A percentile compares a stretch with the other conserved stretches of the same genome.
phyloP scores from a whole-genome alignment of 129 eudicot genomes.

The Glebionis coronaria region DNA sequence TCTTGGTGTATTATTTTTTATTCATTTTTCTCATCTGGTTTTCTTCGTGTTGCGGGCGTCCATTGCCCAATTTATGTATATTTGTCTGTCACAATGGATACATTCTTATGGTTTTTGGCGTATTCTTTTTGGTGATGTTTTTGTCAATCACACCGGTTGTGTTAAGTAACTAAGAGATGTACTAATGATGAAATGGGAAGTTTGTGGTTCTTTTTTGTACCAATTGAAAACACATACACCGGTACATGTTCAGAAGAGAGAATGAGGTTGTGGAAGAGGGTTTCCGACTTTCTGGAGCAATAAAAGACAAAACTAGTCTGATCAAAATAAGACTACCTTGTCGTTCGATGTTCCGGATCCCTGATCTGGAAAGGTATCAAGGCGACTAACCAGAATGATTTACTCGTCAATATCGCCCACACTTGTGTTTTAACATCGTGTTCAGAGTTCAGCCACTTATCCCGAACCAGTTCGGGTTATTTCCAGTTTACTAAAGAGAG shows the following conservation, averaged over 20 bases:
- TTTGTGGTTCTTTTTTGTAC: too few species aligned
- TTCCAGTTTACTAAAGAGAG: conserved; percentile 16
- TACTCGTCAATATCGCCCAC: not conserved
- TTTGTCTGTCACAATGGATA: too few species aligned
- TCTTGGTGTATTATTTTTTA: conserved; percentile 21
- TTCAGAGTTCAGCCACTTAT: conserved; percentile 2
- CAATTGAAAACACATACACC: too few species aligned
- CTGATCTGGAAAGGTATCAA: conserved; percentile 7
- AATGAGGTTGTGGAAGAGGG: not conserved
- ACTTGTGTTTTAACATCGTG: conserved; percentile 10
- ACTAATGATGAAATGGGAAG: too few species aligned
- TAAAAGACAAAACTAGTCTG: conserved; percentile 12
- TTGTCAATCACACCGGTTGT: too few species aligned
- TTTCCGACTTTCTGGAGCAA: not conserved
- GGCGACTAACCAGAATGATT: conserved; percentile 21
- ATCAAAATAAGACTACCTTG: not conserved
- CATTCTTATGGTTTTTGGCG: not conserved
- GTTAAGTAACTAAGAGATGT: too few species aligned
- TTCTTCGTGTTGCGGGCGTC: not conserved
- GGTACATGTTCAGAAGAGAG: conserved; percentile 5
- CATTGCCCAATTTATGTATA: not conserved
- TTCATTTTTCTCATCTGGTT: conserved; percentile 24
- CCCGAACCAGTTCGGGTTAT: not conserved
- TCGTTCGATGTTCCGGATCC: conserved; percentile 7
- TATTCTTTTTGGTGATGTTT: not conserved